Evolutionary conservation across 2,329 filamentous ascomycete species (phyloP).

Genomic region (Rhinocladiella similis): DNA sequence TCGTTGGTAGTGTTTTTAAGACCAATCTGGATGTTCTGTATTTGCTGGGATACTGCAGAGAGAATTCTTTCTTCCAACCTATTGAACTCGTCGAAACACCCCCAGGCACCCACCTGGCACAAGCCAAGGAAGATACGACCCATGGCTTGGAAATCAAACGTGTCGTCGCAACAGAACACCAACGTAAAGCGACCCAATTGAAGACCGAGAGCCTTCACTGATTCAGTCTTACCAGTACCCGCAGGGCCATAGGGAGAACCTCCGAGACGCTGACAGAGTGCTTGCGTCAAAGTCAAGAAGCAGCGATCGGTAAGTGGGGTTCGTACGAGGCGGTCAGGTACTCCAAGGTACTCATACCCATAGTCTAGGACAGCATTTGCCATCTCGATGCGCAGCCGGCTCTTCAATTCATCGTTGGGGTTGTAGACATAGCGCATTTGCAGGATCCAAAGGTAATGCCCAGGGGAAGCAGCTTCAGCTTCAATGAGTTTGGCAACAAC

Average conservation of each 20-base stretch:
- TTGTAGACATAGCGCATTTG: conserved; percentile 96
- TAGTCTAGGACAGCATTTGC: conserved; percentile 94
- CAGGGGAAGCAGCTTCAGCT: conserved; percentile 70
- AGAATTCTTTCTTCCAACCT: conserved; percentile 96
- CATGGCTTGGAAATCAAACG: conserved; percentile 99
- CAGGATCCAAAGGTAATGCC: conserved; percentile 88
- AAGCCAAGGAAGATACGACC: conserved; percentile 98
- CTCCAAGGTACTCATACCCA: conserved; percentile 96
- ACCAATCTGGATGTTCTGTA: conserved; percentile 98
- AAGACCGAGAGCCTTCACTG: conserved; percentile 94
- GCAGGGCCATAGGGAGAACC: conserved; percentile 97
- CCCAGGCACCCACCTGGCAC: conserved; percentile 98
- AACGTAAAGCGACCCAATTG: conserved; percentile 96
- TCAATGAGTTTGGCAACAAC: conserved; percentile 83
- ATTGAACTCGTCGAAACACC: conserved; percentile 99
- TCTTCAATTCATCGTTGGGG: conserved; percentile 74
- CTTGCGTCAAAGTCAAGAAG: conserved; percentile 96
- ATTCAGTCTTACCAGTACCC: conserved; percentile 98
- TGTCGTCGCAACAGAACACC: conserved; percentile 99
- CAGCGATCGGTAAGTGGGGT: conserved; percentile 97
- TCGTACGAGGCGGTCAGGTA: conserved; percentile 91
- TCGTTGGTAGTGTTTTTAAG: conserved; percentile 82
- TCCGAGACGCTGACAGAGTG: conserved; percentile 88
- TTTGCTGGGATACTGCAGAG: conserved; percentile 97
- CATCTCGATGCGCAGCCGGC: conserved; percentile 89